A percentile compares a stretch with the other conserved stretches of the same genome.
Evolutionary conservation across 108 stramenopile species (phyloP).

Genomic region (Cyclostephanos tholiformis): DNA sequence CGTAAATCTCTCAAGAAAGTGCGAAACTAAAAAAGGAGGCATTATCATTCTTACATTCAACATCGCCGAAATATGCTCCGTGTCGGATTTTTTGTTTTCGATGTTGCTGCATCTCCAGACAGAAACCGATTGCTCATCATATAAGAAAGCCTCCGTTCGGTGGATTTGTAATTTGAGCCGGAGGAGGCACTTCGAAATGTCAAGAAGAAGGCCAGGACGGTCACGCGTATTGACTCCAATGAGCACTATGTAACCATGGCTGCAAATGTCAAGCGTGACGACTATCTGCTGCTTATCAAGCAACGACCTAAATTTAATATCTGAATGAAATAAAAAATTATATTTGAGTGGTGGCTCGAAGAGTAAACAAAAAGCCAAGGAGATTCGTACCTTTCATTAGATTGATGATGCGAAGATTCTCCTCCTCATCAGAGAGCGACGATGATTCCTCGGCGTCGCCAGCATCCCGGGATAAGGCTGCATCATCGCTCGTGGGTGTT

Average conservation of each 20-base stretch:
- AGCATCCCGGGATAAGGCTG: background rate
- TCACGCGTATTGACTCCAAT: conserved; percentile 54
- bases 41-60: conserved; percentile 40
- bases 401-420: conserved; percentile 1
- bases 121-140: conserved; percentile 63
- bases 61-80: conserved; percentile 70
- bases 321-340: background rate
- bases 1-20: background rate
- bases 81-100: conserved; percentile 49
- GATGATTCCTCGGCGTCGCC: background rate
- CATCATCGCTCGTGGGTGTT: background rate
- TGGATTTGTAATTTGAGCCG: conserved; percentile 49
- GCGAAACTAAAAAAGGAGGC: background rate
- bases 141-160: conserved; percentile 78
- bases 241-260: background rate
- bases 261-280: background rate
- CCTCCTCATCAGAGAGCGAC: background rate
- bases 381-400: conserved; percentile 2
- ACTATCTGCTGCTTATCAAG: background rate
- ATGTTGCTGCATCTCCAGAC: conserved; percentile 81
- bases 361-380: background rate
- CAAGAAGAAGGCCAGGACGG: conserved; percentile 63
- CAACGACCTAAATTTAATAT: background rate
- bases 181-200: conserved; percentile 19
- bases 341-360: background rate